Conservation (phyloP, 805 yeast genomes). For the Priceomyces castillae region DNA sequence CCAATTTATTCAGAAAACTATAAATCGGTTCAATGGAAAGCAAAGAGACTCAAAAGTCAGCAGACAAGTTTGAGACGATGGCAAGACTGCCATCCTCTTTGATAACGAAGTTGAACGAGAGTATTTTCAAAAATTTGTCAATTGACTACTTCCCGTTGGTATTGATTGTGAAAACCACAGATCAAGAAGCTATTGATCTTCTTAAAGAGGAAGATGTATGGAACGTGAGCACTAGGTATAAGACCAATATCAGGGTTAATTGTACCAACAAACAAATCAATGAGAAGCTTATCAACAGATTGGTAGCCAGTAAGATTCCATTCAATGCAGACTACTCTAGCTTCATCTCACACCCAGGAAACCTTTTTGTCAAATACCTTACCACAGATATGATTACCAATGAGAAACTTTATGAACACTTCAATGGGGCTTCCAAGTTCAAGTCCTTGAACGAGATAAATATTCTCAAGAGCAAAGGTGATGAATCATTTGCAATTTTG, state of each 20-base stretch:
- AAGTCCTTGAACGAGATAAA: constrained; percentile 20
- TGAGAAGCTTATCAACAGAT: constrained; percentile 2
- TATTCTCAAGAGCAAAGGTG: constrained; percentile 17
- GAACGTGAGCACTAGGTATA: background rate
- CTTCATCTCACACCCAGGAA: constrained; percentile 54
- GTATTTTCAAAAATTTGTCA: constrained; percentile 3
- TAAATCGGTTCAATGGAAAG: too few relatives aligned
- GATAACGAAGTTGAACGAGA: constrained; percentile 2
- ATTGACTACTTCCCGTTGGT: constrained; percentile 5
- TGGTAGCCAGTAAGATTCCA: background rate
- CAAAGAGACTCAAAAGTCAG: background rate
- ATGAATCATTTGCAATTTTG: constrained; percentile 28
- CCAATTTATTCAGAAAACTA: too few relatives aligned
- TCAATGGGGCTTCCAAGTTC: constrained; percentile 17
- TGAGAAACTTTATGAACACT: constrained; percentile 26
- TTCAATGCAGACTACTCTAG: constrained; percentile 24
- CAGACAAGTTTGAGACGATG: background rate
- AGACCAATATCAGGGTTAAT: constrained; percentile 2
- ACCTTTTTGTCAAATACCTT: constrained; percentile 53
- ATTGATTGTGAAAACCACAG: constrained; percentile 3
- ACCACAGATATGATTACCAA: constrained; percentile 33
- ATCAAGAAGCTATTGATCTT: background rate
- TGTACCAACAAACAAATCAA: constrained; percentile 1
- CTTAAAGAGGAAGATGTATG: constrained; percentile 1
- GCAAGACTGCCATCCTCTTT: background rate